Base-by-base conservation (phyloP, 495 filamentous ascomycete genomes). In the Cercophora sp. region DNA sequence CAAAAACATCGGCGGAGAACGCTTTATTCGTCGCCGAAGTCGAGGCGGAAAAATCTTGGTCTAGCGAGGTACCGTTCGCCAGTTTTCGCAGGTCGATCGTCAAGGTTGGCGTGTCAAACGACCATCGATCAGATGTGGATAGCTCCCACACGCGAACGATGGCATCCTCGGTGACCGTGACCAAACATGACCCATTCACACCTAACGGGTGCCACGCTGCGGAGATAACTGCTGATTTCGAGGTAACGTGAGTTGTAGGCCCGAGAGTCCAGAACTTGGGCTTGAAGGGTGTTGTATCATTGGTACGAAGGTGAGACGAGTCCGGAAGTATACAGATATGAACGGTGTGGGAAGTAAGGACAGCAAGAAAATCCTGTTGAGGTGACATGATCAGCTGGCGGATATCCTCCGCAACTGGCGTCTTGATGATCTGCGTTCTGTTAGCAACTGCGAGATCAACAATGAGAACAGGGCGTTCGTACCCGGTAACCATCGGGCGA, bases 181-280 rank as follows among this genome's bases (percentile, higher is more conserved):
- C 86, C 8, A 96, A 70, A 41, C 85, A 85, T 16, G 80, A 84
- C 23, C 83, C 80, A 50, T 79, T 77, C 9, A 86, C 76, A 0
- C 89, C 89, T 1, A 94, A 75, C 0, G 91, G 91, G 71, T 96
- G 91, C 90, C 90, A 96, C 52, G 95, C 46, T 8, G 85, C 83
- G 5, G 87, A 89, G 0, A 81, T 83, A 16, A 96, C 75, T 0
- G 87, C 81, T 1, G 89, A 79, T 57, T 90, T 80, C 20, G 89
- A 85, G 52, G 89, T 83, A 23, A 96, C 89, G 67, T 96, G 91
- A 2, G 86, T 88, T 4, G 88, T 93, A 16, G 91, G 89, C 0
- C 91, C 91, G 13, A 96, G 74, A 42, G 89, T 89, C 69, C 85
- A 91, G 27, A 86, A 85, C 66, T 89, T 92, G 27, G 89, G 72